Conservation (phyloP, 345 rosid species). For the Salix viminalis region DNA sequence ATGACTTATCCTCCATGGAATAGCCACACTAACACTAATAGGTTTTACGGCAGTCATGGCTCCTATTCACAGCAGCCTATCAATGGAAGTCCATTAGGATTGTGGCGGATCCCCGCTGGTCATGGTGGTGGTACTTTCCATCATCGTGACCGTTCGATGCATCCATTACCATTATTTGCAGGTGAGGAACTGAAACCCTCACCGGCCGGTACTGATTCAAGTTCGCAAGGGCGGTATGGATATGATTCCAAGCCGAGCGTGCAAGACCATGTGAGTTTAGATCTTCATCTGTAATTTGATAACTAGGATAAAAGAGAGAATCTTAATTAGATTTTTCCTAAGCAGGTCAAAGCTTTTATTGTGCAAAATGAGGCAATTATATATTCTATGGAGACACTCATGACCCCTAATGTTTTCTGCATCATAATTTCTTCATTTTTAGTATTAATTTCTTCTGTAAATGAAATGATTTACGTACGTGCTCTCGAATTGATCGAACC, state of each 20-base stretch:
- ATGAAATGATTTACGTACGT: background rate
- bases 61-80: slow-evolving; percentile 49
- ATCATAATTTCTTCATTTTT: background rate
- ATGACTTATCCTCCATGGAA: slow-evolving; percentile 59
- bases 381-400: background rate
- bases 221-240: slow-evolving; percentile 39
- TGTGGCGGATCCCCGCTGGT: slow-evolving; percentile 65
- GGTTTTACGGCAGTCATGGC: slow-evolving; percentile 51
- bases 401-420: background rate
- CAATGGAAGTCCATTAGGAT: slow-evolving; percentile 68
- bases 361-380: background rate
- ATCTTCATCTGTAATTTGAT: slow-evolving; percentile 72
- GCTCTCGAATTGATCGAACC: background rate
- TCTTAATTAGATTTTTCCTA: background rate
- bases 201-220: slow-evolving; percentile 24
- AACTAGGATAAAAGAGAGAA: background rate
- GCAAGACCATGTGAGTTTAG: slow-evolving; percentile 90
- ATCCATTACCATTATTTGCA: slow-evolving; percentile 38
- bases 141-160: slow-evolving; percentile 37
- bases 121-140: slow-evolving; percentile 23
- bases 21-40: slow-evolving; percentile 16
- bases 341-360: background rate
- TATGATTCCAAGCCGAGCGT: slow-evolving; percentile 47
- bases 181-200: slow-evolving; percentile 38
- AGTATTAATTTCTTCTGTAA: background rate